A percentile compares a stretch with the other conserved stretches of the same genome.
These are phyloP conservation scores for Thuja plicata DNA, from an alignment of 83 land plant genomes.

Conservation along the genomic window DNA sequence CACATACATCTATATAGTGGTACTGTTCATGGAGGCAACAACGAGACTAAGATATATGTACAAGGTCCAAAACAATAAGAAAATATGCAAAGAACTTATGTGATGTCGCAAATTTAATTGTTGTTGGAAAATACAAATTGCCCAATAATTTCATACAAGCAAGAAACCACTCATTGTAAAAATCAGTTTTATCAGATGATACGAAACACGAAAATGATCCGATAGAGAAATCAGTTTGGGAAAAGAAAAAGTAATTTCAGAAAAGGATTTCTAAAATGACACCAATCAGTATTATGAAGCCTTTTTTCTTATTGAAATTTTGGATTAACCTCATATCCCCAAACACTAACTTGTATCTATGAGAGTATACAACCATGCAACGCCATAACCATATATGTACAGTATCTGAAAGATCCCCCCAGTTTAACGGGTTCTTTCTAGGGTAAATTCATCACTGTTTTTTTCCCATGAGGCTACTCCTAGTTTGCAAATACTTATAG, in stretches of 20 bases:
- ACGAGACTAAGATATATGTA: neutral
- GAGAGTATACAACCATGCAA: constrained; percentile 74
- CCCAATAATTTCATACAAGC: neutral
- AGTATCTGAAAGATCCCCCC: constrained; percentile 67
- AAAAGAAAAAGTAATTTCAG: too few species aligned
- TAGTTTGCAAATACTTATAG: constrained; percentile 54
- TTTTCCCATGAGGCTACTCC: constrained; percentile 84
- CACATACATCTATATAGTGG: too few species aligned
- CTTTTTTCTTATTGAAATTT: neutral
- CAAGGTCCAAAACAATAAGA: neutral
- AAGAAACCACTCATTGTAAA: neutral
- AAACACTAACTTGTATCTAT: constrained; percentile 61
- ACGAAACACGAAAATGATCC: too few species aligned
- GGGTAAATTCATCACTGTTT: constrained; percentile 54
- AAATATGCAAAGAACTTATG: neutral
- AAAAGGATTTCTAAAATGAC: too few species aligned
- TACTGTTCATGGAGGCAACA: too few species aligned
- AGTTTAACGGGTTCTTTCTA: constrained; percentile 70
- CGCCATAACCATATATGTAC: constrained; percentile 73
- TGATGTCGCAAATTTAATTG: neutral
- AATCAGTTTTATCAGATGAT: neutral
- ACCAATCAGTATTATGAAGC: too few species aligned
- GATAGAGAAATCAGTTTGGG: too few species aligned
- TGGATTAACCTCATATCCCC: neutral
- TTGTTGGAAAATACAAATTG: neutral